Percentiles rank a stretch among this genome's conserved stretches.
phyloP scores from a whole-genome alignment of 495 filamentous ascomycete species.

The Amphirosellinia nigrospora region DNA sequence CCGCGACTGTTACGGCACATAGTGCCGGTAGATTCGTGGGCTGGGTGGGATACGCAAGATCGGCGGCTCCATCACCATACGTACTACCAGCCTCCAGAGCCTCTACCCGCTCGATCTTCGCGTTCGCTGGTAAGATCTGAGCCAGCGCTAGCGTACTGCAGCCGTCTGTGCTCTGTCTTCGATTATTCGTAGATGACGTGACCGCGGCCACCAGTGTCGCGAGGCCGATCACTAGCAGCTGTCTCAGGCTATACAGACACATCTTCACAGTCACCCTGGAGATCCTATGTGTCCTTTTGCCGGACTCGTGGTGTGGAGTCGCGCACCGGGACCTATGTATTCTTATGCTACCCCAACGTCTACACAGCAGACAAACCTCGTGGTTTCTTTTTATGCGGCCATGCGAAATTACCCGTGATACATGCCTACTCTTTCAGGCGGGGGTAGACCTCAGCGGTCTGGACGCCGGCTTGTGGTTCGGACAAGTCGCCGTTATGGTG shows the following conservation, averaged over 20 bases:
- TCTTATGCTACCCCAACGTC: slow-evolving; percentile 12
- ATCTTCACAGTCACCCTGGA: neutral
- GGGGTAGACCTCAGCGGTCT: neutral
- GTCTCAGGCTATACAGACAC: slow-evolving; percentile 1
- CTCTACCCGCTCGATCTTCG: slow-evolving; percentile 41
- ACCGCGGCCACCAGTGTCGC: neutral
- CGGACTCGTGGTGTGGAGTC: neutral
- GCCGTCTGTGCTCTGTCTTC: neutral
- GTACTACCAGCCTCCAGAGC: slow-evolving; percentile 40
- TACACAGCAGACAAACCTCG: neutral
- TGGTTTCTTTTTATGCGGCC: neutral
- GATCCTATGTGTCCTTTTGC: neutral
- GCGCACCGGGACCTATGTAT: neutral
- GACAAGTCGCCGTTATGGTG: neutral
- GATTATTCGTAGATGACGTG: slow-evolving; percentile 19
- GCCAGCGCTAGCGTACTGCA: slow-evolving; percentile 38
- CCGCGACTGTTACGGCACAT: slow-evolving; percentile 56
- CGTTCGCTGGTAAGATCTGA: slow-evolving; percentile 32
- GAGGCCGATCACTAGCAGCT: slow-evolving; percentile 3
- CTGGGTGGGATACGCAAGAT: slow-evolving; percentile 52
- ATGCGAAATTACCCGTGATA: neutral
- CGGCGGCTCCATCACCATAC: slow-evolving; percentile 44
- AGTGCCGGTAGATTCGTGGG: slow-evolving; percentile 54
- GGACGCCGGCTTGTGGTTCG: neutral
- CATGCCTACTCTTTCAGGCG: neutral